Evolutionary conservation across 805 yeast genomes (phyloP).

Genomic region (Clavispora phyllophila): DNA sequence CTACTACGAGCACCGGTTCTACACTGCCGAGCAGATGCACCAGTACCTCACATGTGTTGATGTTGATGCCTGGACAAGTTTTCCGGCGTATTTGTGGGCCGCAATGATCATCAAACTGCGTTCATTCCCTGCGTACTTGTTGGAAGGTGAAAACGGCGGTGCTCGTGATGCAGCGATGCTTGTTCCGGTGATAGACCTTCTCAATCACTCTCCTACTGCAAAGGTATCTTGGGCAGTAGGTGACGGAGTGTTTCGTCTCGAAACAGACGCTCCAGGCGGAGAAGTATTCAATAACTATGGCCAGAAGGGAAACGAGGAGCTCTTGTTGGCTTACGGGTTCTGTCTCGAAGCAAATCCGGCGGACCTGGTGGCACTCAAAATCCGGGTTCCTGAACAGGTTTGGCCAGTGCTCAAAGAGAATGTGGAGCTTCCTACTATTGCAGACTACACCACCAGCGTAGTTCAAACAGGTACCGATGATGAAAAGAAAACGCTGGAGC

Average conservation of each 20-base stretch:
- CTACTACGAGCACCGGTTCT: constrained; percentile 38
- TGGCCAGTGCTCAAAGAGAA: constrained; percentile 25
- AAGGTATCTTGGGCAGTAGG: constrained; percentile 58
- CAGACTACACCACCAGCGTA: constrained; percentile 30
- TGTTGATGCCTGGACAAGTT: constrained; percentile 52
- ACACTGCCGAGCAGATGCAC: constrained; percentile 31
- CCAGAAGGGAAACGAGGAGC: constrained; percentile 78
- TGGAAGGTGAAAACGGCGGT: constrained; percentile 30
- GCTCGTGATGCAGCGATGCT: constrained; percentile 56
- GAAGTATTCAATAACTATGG: constrained; percentile 83
- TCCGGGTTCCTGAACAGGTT: constrained; percentile 43
- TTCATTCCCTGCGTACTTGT: constrained; percentile 71
- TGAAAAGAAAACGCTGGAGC: background rate
- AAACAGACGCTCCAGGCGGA: constrained; percentile 32
- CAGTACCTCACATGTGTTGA: constrained; percentile 18
- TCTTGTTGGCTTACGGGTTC: constrained; percentile 81
- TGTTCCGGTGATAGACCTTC: constrained; percentile 70
- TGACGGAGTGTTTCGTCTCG: constrained; percentile 33
- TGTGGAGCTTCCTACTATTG: constrained; percentile 30
- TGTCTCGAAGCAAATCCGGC: constrained; percentile 50
- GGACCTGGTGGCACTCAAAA: constrained; percentile 55
- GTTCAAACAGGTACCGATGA: background rate
- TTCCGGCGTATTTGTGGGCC: constrained; percentile 74
- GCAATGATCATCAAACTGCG: constrained; percentile 65
- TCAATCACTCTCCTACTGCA: constrained; percentile 64